phyloP scores from a whole-genome alignment of 2,329 filamentous ascomycete genomes.

The Cercospora sp. region DNA sequence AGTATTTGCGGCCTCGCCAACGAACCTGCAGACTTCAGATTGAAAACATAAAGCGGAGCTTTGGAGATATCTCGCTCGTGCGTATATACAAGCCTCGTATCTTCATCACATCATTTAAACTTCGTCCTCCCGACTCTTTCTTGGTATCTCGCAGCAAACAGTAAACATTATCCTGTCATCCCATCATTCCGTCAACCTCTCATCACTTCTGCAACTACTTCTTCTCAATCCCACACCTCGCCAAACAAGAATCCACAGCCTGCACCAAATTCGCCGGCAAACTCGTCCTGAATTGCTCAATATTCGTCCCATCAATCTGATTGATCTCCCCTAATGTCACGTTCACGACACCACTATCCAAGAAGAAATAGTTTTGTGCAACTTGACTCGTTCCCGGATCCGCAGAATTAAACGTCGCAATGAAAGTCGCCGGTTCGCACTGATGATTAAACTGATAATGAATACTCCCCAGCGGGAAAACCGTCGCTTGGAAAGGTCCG shows the following conservation, averaged over 20 bases:
- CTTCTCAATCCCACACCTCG: constrained; percentile 9
- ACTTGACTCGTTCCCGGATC: constrained; percentile 47
- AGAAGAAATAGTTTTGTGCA: constrained; percentile 47
- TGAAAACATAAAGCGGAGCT: too few relatives aligned
- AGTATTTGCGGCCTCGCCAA: too few relatives aligned
- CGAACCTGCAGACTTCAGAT: too few relatives aligned
- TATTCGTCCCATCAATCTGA: constrained; percentile 20
- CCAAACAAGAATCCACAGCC: constrained; percentile 23
- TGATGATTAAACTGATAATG: constrained; percentile 53
- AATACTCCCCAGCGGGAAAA: constrained; percentile 45
- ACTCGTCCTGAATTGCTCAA: constrained; percentile 21
- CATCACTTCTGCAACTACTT: background rate
- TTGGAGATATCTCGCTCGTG: background rate
- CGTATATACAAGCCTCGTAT: background rate
- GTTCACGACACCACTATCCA: constrained; percentile 14
- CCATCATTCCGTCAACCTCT: too few relatives aligned
- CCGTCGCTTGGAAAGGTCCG: constrained; percentile 47
- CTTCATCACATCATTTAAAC: background rate
- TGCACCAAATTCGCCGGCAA: constrained; percentile 21
- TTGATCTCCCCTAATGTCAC: constrained; percentile 19
- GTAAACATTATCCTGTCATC: background rate
- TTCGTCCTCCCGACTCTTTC: background rate
- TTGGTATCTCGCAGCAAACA: background rate
- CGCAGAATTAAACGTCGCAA: constrained; percentile 47
- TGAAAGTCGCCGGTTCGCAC: constrained; percentile 47